Conservation (phyloP, 352 stramenopile genomes). For the Phytophthora syringae region DNA sequence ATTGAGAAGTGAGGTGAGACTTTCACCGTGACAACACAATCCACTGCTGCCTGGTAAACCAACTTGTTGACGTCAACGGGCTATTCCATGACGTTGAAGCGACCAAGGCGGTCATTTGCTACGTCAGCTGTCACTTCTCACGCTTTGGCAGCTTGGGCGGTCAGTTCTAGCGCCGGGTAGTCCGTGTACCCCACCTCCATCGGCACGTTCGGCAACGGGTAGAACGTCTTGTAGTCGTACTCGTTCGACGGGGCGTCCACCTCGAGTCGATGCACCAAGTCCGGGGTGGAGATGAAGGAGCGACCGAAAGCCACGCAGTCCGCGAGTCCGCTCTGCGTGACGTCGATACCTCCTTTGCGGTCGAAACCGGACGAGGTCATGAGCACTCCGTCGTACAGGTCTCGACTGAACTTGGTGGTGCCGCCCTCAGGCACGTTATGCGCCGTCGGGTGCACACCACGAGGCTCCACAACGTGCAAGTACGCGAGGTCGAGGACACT, state of each 20-base stretch:
- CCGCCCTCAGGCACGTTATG: slow-evolving; percentile 42
- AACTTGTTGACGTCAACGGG: slow-evolving; percentile 33
- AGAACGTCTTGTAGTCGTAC: slow-evolving; percentile 47
- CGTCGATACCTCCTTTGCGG: slow-evolving; percentile 36
- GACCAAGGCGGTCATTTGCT: too few relatives aligned
- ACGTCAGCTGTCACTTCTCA: neutral
- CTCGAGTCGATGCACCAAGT: slow-evolving; percentile 58
- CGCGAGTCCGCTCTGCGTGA: slow-evolving; percentile 39
- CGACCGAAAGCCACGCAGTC: slow-evolving; percentile 69
- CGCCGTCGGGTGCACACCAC: slow-evolving; percentile 39
- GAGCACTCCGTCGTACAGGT: slow-evolving; percentile 55
- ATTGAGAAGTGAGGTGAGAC: slow-evolving; percentile 24
- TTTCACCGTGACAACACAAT: slow-evolving; percentile 12
- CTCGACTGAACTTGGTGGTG: slow-evolving; percentile 48
- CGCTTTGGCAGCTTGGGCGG: neutral
- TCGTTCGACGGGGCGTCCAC: slow-evolving; percentile 42
- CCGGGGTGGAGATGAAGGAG: slow-evolving; percentile 73
- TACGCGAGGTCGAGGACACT: slow-evolving; percentile 51
- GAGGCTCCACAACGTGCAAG: slow-evolving; percentile 63
- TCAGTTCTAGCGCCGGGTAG: slow-evolving; percentile 41
- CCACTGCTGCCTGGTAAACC: slow-evolving; percentile 4
- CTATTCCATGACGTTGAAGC: too few relatives aligned
- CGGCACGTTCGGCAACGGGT: slow-evolving; percentile 37
- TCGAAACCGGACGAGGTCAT: slow-evolving; percentile 62
- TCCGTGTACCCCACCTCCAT: slow-evolving; percentile 50